Evolutionary conservation across 441 rosid genomes (phyloP), one percentile per base, ranked within the genome.

Genomic region (Bruguiera hainesii): DNA sequence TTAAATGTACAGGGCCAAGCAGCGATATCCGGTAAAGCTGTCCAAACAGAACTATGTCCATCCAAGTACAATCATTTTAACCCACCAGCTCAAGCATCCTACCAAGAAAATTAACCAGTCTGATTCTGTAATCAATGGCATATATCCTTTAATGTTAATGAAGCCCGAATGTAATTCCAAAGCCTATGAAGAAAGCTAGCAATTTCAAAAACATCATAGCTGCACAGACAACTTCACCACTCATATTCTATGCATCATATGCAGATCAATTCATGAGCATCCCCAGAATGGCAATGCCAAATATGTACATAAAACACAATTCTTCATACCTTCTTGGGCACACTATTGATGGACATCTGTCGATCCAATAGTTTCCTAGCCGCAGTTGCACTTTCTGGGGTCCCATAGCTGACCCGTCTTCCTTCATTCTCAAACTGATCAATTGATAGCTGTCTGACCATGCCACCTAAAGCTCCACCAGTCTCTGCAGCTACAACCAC

Each of bases 341-440:
- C 97, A 79, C 96, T 91, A 60, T 79, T 91, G 72, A 90, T 86
- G 33, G 98, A 95, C 97, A 90, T 90, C 79, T 95, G 98, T 67
- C 98, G 84, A 84, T 95, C 97, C 74, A 95, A 73, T 74, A 92
- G 84, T 81, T 91, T 95, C 75, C 98, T 92, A 23, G 99, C 98
- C 53, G 98, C 99, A 67, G 88, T 81, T 70, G 97, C 94, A 85
- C 82, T 91, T 83, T 90, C 98, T 1, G 98, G 91, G 60, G 96
- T 90, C 63, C 98, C 99, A 70, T 95, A 89, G 80, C 97, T 83
- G 65, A 91, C 99, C 83, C 97, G 89, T 63, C 98, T 87, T 67
- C 97, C 97, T 81, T 95, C 98, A 73, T 91, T 95, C 83, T 95
- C 99, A 79, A 95, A 95, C 76, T 90, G 98, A 76, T 95, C 98